These are phyloP conservation scores for Aphanomyces astaci DNA, from an alignment of 352 stramenopile species.

Conservation along the genomic window DNA sequence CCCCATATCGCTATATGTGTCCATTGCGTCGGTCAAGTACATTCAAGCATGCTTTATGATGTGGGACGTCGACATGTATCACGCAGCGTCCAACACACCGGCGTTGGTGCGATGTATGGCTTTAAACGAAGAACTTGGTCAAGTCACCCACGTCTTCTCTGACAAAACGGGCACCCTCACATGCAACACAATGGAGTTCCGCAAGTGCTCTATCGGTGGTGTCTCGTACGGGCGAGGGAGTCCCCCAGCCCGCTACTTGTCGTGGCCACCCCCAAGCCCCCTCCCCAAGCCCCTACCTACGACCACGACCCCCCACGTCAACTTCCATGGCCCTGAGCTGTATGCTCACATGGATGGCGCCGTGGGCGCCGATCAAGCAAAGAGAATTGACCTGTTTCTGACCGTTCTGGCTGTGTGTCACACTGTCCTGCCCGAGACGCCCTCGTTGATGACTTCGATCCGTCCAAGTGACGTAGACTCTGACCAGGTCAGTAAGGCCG, in stretches of 20 bases:
- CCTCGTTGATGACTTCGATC: conserved; percentile 31
- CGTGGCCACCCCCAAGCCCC: neutral
- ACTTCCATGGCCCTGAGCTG: conserved; percentile 63
- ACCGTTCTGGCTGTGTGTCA: conserved; percentile 51
- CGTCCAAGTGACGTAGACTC: conserved; percentile 14
- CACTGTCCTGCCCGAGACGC: conserved; percentile 49
- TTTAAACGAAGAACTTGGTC: conserved; percentile 92
- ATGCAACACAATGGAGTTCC: conserved; percentile 98
- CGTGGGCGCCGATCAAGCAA: conserved; percentile 39
- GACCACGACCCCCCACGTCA: conserved; percentile 20
- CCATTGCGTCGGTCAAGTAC: conserved; percentile 94
- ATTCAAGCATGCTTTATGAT: conserved; percentile 92
- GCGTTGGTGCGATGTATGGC: conserved; percentile 89
- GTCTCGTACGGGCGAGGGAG: conserved; percentile 77
- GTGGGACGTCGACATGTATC: conserved; percentile 91
- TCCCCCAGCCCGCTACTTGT: conserved; percentile 24
- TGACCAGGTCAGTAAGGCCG: too few relatives aligned
- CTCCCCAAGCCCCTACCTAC: neutral
- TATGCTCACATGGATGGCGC: conserved; percentile 56
- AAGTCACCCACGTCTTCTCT: conserved; percentile 98
- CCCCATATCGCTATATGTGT: conserved; percentile 96
- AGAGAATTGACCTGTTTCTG: conserved; percentile 55
- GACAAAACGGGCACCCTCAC: conserved; percentile 99
- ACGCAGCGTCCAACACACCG: conserved; percentile 78
- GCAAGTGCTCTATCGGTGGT: conserved; percentile 88